phyloP scores from a whole-genome alignment of 306 rosid species.

The Quercus wislizeni region DNA sequence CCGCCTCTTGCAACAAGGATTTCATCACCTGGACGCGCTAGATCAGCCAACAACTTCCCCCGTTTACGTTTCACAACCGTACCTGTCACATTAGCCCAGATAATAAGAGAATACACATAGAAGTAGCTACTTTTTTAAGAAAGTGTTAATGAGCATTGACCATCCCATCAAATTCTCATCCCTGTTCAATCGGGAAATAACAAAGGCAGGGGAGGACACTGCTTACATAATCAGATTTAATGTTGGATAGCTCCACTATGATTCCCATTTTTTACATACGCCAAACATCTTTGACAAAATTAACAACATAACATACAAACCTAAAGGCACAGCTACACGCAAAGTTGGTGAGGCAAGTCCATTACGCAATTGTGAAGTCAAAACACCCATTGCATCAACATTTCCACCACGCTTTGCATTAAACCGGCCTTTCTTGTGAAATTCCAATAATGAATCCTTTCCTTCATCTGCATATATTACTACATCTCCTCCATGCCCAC shows the following conservation, averaged over 20 bases:
- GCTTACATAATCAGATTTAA: not conserved
- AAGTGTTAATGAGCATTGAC: not conserved
- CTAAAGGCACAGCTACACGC: slow-evolving; percentile 93
- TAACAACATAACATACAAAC: slow-evolving; percentile 49
- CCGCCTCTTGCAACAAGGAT: slow-evolving; percentile 93
- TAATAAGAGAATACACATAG: not conserved
- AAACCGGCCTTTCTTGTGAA: slow-evolving; percentile 49
- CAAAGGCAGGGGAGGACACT: not conserved
- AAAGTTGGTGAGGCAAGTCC: slow-evolving; percentile 65
- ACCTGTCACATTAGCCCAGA: slow-evolving; percentile 45
- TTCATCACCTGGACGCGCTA: slow-evolving; percentile 77
- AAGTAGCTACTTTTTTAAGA: slow-evolving; percentile 1
- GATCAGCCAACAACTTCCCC: slow-evolving; percentile 83
- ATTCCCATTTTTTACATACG: not conserved
- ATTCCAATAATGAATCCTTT: slow-evolving; percentile 59
- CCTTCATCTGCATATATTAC: slow-evolving; percentile 76
- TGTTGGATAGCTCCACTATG: not conserved
- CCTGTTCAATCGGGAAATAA: not conserved
- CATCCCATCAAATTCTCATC: not conserved
- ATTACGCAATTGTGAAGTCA: slow-evolving; percentile 56
- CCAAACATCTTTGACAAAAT: not conserved
- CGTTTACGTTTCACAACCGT: slow-evolving; percentile 83
- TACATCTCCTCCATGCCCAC: slow-evolving; percentile 94
- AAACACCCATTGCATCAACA: slow-evolving; percentile 78
- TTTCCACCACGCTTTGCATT: slow-evolving; percentile 86